Base-by-base conservation (phyloP, 2,329 filamentous ascomycete genomes). In the Pseudophaeomoniella oleicola region DNA sequence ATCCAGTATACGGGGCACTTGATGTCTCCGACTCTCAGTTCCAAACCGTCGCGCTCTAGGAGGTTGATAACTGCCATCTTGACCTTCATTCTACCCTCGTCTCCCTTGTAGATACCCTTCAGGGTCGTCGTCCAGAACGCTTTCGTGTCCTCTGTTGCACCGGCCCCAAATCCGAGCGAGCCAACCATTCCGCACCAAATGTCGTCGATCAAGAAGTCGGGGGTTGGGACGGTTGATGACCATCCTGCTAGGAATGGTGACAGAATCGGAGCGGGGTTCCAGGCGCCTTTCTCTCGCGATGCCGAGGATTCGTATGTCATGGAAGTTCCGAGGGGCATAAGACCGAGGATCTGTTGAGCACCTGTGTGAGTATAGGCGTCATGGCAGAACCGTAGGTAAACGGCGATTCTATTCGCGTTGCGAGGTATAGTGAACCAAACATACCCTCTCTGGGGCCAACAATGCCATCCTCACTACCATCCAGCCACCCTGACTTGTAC, bases 401-500 rank as follows among this genome's bases (percentile, higher is more conserved):
- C n/a, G n/a, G n/a, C n/a, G n/a, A n/a, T n/a, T n/a, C n/a, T n/a
- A n/a, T n/a, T n/a, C n/a, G n/a, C n/a, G n/a, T n/a, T n/a, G n/a
- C n/a, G n/a, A n/a, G n/a, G n/a, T n/a, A n/a, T n/a, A n/a, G n/a
- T n/a, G n/a, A n/a, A n/a, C 27, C 39, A 19, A 16, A 35, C 47
- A 12, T 45, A 66, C 64, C 53, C 53, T 63, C 2, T 64, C 57
- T 1, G 65, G 67, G 4, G 57, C 59, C 32, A 72, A 39, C n/a
- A 72, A 40, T 5, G 69, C 66, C 67, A 72, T 70, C 13, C 65
- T 45, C 4, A 60, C 58, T 1, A 60, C 59, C 9, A 72, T 60
- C 64, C 66, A 72, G 0, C 68, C 67, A 0, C 67, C 68, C 46
- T 72, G 68, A 39, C 63, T 67, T 2, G 66, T 71, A 0, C 68